Evolutionary conservation across 164 flowering plant species (phyloP), one percentile per base, ranked within the genome.

Genomic region (Houttuynia cordata): DNA sequence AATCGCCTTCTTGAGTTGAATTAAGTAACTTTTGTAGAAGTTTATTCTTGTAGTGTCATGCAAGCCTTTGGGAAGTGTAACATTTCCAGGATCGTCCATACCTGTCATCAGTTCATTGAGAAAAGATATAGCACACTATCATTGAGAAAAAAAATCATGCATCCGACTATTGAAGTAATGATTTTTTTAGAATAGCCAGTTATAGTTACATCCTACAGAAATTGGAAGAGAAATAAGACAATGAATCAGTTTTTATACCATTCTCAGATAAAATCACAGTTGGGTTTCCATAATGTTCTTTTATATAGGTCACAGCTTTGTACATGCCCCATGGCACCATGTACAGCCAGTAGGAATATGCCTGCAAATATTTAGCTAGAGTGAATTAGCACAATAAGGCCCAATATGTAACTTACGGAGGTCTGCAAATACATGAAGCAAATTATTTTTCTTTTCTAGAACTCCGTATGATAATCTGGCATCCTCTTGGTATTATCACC

Each of bases 31-130:
- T 49, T 62, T 79, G 80, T 84, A 89, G 72, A 53, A 91, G 62
- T 74, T 64, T 53, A 87, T 76, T 71, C 95, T 82, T 19, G 65
- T 70, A 51, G 76, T 79, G 72, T 92, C 98, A n/a, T 80, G 81
- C 65, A 84, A 51, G 24, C 78, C 98, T 24, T 67, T 40, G 0
- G 81, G 53, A 55, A 85, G 76, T 2, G 86, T 83, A 14, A 85
- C 75, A 70, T 81, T 83, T 0, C 93, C 96, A 1, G 98, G 91
- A 58, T 92, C 80, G 74, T 92, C 96, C 96, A 85, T 92, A 51
- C 97, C 97, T 91, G 69, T 56, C 24, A 45, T 51, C 59, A 63
- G 49, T 45, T 20, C 19, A 42, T 0, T 10, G n/a, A 39, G 23
- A 59, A 42, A 18, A 37, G 20, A 15, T 37, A 37, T 34, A 53